Conservation (phyloP, 78 protist species). For the Planoprotostelium fungivorum region DNA sequence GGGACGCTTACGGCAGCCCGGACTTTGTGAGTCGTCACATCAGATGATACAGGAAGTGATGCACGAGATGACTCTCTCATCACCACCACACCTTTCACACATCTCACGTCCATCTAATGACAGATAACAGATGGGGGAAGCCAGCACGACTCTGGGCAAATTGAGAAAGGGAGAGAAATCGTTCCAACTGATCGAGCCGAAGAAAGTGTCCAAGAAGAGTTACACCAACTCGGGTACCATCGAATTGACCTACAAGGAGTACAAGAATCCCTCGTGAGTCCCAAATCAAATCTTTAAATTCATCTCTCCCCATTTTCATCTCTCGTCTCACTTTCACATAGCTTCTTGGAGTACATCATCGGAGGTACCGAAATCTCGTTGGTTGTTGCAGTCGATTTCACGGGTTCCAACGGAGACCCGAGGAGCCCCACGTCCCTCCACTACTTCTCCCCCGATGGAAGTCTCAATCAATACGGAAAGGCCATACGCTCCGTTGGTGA, state of each 20-base stretch:
- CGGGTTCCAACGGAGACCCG: slow-evolving; percentile 67
- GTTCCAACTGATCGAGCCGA: slow-evolving; percentile 24
- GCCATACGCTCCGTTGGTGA: slow-evolving; percentile 59
- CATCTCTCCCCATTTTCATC: neutral
- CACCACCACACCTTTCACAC: no score
- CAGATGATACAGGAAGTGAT: neutral
- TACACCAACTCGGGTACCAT: slow-evolving; percentile 53
- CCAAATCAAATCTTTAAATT: neutral
- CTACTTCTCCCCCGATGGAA: neutral
- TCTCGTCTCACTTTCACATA: neutral
- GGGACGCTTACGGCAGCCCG: slow-evolving; percentile 21
- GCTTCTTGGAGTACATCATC: slow-evolving; percentile 65
- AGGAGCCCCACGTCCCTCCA: slow-evolving; percentile 3
- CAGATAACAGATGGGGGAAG: slow-evolving; percentile 59
- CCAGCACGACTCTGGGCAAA: neutral
- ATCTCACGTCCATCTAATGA: neutral
- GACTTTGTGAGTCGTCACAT: slow-evolving; percentile 10
- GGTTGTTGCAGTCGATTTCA: slow-evolving; percentile 84
- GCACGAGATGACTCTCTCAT: no score
- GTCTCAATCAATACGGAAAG: slow-evolving; percentile 3
- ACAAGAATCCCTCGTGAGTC: neutral
- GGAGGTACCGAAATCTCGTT: slow-evolving; percentile 66
- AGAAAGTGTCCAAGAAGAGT: slow-evolving; percentile 31
- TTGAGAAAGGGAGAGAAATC: neutral
- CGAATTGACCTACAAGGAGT: neutral